Percentiles rank a stretch among this genome's conserved stretches.
Evolutionary conservation across 192 early-diverging fungal species (phyloP).

Genomic region (Coemansia sp.): DNA sequence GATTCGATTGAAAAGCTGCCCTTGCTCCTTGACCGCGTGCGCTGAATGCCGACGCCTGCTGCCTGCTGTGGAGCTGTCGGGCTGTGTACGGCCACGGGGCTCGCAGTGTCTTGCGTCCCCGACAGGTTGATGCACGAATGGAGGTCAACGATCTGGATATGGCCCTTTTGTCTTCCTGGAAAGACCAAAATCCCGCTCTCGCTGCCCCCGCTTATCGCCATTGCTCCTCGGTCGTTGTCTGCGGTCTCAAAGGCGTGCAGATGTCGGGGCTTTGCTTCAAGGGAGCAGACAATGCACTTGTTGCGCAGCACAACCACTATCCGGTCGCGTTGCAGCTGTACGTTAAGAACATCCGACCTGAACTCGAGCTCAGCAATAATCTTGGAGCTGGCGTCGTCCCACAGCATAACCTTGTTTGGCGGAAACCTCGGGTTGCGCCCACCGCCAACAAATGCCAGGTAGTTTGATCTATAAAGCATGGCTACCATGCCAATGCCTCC

Average conservation of each 20-base stretch:
- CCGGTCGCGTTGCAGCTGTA: slow-evolving; percentile 74
- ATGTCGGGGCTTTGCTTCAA: slow-evolving; percentile 65
- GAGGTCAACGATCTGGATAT: slow-evolving; percentile 82
- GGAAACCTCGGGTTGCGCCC: slow-evolving; percentile 80
- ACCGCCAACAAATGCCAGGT: slow-evolving; percentile 81
- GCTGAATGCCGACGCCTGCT: slow-evolving; percentile 17
- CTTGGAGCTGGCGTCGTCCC: slow-evolving; percentile 75
- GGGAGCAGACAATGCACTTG: slow-evolving; percentile 79
- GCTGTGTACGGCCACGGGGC: neutral
- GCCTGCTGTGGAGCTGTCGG: neutral
- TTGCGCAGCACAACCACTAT: slow-evolving; percentile 74
- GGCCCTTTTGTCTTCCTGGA: slow-evolving; percentile 77
- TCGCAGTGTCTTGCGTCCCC: slow-evolving; percentile 6
- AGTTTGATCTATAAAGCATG: slow-evolving; percentile 85
- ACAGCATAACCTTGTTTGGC: slow-evolving; percentile 85
- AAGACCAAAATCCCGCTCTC: slow-evolving; percentile 77
- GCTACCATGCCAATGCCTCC: slow-evolving; percentile 80
- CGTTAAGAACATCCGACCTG: slow-evolving; percentile 74
- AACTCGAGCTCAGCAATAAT: slow-evolving; percentile 76
- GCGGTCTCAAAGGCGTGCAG: slow-evolving; percentile 81
- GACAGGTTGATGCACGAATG: slow-evolving; percentile 53
- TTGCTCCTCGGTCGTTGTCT: slow-evolving; percentile 71
- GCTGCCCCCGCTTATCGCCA: slow-evolving; percentile 65
- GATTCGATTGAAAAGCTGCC: slow-evolving; percentile 42
- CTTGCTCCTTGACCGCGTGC: slow-evolving; percentile 33